Conservation (phyloP, 1,139 yeast genomes). For the Saccharomycopsis hybrid region DNA sequence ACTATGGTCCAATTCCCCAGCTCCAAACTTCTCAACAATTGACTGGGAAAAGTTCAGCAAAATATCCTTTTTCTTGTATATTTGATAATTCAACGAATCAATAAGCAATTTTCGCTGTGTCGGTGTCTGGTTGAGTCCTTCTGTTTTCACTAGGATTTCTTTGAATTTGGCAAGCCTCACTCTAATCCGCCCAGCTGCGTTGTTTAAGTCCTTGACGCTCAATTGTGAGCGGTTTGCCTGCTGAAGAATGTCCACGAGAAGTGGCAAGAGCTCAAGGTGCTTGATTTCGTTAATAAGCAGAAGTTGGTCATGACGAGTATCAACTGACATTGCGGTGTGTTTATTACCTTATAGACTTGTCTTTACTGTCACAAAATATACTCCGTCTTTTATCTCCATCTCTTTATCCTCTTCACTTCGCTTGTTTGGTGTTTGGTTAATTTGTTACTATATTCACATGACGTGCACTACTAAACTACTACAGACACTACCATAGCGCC, state of each 20-base stretch:
- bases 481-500: no score
- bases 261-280: constrained; percentile 14
- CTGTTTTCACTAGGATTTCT: constrained; percentile 7
- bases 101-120: constrained; percentile 7
- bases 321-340: no score
- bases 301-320: no score
- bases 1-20: neutral
- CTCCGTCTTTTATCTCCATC: no score
- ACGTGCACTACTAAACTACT: no score
- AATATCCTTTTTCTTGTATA: constrained; percentile 10
- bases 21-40: constrained; percentile 5
- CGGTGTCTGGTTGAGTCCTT: constrained; percentile 4
- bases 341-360: no score
- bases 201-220: constrained; percentile 17
- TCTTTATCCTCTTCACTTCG: no score
- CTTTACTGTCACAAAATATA: no score
- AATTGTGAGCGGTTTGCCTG: constrained; percentile 6
- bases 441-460: no score
- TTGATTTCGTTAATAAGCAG: constrained; percentile 14
- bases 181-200: constrained; percentile 18
- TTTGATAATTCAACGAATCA: constrained; percentile 11
- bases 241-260: constrained; percentile 14
- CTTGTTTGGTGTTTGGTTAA: no score
- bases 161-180: constrained; percentile 12
- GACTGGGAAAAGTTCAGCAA: constrained; percentile 4